Percentiles rank a stretch among this genome's conserved stretches.
Conservation (phyloP, 441 rosid genomes). For the Euphorbia celastroides region DNA sequence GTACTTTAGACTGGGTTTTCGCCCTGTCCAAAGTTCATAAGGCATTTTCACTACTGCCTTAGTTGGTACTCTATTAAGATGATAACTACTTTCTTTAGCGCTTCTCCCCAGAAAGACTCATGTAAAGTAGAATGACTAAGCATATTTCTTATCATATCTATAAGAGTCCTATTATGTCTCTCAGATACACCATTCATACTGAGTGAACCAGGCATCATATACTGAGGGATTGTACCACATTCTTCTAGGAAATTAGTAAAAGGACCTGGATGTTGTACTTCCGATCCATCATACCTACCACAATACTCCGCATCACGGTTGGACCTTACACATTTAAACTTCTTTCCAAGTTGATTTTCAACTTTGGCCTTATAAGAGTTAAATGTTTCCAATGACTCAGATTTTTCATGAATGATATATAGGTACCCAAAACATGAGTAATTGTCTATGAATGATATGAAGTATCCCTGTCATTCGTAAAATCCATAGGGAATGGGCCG, state of each 20-base stretch:
- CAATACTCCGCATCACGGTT: background rate
- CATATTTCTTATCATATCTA: background rate
- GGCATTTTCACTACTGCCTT: background rate
- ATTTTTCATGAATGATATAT: constrained; percentile 2
- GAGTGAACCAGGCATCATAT: background rate
- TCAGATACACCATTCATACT: constrained; percentile 7
- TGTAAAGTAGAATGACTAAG: no score
- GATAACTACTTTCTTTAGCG: no score
- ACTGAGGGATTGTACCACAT: background rate
- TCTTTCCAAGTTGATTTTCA: background rate
- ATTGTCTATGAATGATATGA: background rate
- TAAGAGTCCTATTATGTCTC: background rate
- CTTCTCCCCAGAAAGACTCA: no score
- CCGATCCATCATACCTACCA: no score
- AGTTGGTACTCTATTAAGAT: background rate
- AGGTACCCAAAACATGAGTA: background rate
- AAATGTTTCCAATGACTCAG: background rate
- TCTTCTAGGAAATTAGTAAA: background rate
- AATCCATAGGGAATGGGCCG: background rate
- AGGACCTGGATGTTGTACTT: no score
- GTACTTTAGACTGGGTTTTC: background rate
- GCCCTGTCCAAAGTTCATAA: background rate
- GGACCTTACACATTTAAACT: background rate
- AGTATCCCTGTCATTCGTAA: background rate
- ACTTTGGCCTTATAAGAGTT: background rate